A percentile compares a stretch with the other conserved stretches of the same genome.
These are phyloP conservation scores for Phytophthora kernoviae DNA, from an alignment of 352 stramenopile species.

Conservation along the genomic window DNA sequence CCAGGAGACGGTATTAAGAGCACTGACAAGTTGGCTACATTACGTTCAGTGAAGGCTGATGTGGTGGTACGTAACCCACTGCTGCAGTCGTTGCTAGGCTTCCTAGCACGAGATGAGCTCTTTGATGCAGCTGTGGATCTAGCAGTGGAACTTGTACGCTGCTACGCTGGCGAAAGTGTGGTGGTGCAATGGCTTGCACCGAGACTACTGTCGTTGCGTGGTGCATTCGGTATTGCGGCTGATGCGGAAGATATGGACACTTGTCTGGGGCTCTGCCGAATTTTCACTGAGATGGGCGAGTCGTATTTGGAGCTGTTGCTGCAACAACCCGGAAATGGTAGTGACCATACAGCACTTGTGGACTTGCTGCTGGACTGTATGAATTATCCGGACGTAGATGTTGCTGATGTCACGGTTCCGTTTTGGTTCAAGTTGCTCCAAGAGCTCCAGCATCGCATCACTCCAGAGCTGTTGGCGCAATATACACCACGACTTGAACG, in stretches of 20 bases:
- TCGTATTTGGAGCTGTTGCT: slow-evolving; percentile 83
- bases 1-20: slow-evolving; percentile 65
- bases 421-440: slow-evolving; percentile 82
- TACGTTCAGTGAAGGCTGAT: slow-evolving; percentile 47
- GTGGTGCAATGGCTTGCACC: slow-evolving; percentile 84
- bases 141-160: slow-evolving; percentile 76
- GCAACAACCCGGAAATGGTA: slow-evolving; percentile 27
- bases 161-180: slow-evolving; percentile 52
- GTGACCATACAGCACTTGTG: slow-evolving; percentile 68
- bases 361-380: slow-evolving; percentile 91
- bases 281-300: slow-evolving; percentile 92
- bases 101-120: slow-evolving; percentile 73
- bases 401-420: slow-evolving; percentile 84
- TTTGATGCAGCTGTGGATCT: slow-evolving; percentile 88
- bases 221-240: slow-evolving; percentile 54
- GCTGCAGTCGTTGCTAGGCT: slow-evolving; percentile 66
- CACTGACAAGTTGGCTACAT: slow-evolving; percentile 65
- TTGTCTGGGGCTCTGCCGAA: slow-evolving; percentile 78
- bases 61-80: slow-evolving; percentile 69
- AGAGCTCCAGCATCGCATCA: slow-evolving; percentile 38
- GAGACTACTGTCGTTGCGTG: slow-evolving; percentile 69
- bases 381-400: slow-evolving; percentile 75
- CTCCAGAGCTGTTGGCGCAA: slow-evolving; percentile 35
- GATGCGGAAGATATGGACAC: slow-evolving; percentile 74
- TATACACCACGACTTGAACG: slow-evolving; percentile 62